Conservation (phyloP, 371 early-diverging fungal genomes). For the Haplosporangium sp. region DNA sequence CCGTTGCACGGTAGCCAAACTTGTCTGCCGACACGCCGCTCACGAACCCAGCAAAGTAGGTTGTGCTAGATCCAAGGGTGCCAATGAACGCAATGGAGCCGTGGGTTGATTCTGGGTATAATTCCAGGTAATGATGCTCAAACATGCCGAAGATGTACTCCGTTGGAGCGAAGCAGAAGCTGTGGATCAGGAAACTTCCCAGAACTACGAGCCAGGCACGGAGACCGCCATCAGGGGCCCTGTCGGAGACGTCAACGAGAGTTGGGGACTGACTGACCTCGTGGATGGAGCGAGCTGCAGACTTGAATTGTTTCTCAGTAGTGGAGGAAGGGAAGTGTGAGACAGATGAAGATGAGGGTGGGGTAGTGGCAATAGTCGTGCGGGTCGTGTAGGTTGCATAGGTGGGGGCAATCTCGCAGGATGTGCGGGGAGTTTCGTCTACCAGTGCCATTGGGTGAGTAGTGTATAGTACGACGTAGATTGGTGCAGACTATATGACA, state of each 20-base stretch:
- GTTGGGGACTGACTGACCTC: constrained; percentile 34
- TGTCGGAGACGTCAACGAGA: constrained; percentile 32
- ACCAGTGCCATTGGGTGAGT: constrained; percentile 7
- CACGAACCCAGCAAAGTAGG: constrained; percentile 58
- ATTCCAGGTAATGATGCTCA: constrained; percentile 56
- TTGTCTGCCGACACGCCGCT: constrained; percentile 55
- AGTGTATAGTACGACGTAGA: no score
- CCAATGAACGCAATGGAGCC: constrained; percentile 63
- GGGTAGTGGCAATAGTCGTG: constrained; percentile 4
- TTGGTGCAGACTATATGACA: no score
- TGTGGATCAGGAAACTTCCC: constrained; percentile 64
- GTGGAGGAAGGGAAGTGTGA: constrained; percentile 30
- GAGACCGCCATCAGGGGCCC: constrained; percentile 60
- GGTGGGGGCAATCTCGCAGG: constrained; percentile 29
- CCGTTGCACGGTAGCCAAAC: constrained; percentile 57
- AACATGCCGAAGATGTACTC: constrained; percentile 61
- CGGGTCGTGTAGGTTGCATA: constrained; percentile 17
- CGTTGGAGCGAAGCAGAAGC: constrained; percentile 64
- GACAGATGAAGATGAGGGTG: neutral
- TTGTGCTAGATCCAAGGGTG: constrained; percentile 55
- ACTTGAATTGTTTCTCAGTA: constrained; percentile 44
- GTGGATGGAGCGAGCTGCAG: constrained; percentile 41
- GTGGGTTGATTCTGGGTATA: constrained; percentile 45
- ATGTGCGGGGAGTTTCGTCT: constrained; percentile 45
- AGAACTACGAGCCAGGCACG: constrained; percentile 71